These are phyloP conservation scores for Sarocladium strictum DNA, from an alignment of 2,329 filamentous ascomycete genomes.

Conservation along the genomic window DNA sequence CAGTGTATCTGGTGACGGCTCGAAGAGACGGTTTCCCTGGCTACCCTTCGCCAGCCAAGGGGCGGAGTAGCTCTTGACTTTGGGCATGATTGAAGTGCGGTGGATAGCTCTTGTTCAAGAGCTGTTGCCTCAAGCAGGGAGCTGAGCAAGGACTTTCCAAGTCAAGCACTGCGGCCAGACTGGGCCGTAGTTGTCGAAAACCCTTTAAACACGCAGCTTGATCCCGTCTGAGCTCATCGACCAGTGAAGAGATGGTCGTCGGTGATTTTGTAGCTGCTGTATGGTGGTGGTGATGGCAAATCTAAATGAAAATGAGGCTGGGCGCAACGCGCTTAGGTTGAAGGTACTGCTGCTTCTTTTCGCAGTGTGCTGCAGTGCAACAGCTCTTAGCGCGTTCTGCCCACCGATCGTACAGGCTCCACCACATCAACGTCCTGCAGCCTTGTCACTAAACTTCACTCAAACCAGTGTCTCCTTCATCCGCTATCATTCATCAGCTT, in stretches of 20 bases:
- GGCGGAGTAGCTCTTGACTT: slow-evolving; percentile 78
- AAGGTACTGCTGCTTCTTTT: not conserved
- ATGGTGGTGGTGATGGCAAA: not conserved
- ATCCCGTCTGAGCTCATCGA: not conserved
- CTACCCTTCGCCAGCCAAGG: slow-evolving; percentile 77
- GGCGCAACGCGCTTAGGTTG: not conserved
- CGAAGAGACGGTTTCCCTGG: slow-evolving; percentile 75
- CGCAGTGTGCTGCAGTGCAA: not conserved
- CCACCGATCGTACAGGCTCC: not conserved
- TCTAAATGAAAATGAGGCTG: slow-evolving; percentile 7
- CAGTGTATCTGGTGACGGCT: slow-evolving; percentile 33
- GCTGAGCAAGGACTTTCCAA: not conserved
- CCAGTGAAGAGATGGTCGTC: not conserved
- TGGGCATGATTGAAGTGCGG: slow-evolving; percentile 59
- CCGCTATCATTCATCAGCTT: not conserved
- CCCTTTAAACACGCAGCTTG: not conserved
- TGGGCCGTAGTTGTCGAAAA: not conserved
- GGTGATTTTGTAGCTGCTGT: not conserved
- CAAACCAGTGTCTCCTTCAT: not conserved
- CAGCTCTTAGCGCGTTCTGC: slow-evolving; percentile 4
- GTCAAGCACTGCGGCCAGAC: not conserved
- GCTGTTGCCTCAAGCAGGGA: not conserved
- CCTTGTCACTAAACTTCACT: not conserved
- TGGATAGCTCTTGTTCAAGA: not conserved
- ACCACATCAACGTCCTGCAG: slow-evolving; percentile 7